Evolutionary conservation across 305 asterid genomes (phyloP).

Genomic region (Fraxinus albicans): DNA sequence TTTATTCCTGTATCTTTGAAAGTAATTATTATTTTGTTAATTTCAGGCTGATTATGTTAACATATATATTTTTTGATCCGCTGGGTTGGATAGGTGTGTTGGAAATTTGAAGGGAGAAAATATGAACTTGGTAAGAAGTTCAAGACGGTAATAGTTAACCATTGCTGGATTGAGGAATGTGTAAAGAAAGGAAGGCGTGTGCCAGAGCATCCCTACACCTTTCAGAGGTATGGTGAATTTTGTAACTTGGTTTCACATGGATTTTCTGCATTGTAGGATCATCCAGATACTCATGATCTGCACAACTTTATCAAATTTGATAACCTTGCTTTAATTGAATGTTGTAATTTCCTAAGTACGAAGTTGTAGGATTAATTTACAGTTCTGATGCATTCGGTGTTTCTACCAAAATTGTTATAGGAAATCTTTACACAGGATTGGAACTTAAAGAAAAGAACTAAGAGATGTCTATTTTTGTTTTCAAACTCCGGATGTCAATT

Average conservation of each 20-base stretch:
- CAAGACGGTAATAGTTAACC: constrained; percentile 55
- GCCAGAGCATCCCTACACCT: constrained; percentile 43
- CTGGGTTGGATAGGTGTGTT: constrained; percentile 62
- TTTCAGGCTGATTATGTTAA: background rate
- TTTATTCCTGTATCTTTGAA: background rate
- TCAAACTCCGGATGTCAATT: background rate
- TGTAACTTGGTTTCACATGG: background rate
- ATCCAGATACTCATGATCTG: background rate
- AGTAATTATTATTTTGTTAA: background rate
- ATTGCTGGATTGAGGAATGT: constrained; percentile 71
- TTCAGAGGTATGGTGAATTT: constrained; percentile 34
- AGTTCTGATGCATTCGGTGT: background rate
- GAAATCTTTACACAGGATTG: background rate
- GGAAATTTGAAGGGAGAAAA: constrained; percentile 82
- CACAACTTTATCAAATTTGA: background rate
- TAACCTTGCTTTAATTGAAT: background rate
- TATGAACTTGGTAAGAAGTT: constrained; percentile 62
- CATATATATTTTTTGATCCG: constrained; percentile 17
- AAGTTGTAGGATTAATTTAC: background rate
- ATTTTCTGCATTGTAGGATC: background rate
- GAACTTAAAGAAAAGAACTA: background rate
- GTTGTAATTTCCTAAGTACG: background rate
- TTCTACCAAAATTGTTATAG: background rate
- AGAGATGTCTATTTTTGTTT: background rate
- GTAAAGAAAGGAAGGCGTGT: constrained; percentile 42